A percentile compares a stretch with the other conserved stretches of the same genome.
These are phyloP conservation scores for Aspergillus sp. DNA, from an alignment of 2,329 filamentous ascomycete species.

Conservation along the genomic window DNA sequence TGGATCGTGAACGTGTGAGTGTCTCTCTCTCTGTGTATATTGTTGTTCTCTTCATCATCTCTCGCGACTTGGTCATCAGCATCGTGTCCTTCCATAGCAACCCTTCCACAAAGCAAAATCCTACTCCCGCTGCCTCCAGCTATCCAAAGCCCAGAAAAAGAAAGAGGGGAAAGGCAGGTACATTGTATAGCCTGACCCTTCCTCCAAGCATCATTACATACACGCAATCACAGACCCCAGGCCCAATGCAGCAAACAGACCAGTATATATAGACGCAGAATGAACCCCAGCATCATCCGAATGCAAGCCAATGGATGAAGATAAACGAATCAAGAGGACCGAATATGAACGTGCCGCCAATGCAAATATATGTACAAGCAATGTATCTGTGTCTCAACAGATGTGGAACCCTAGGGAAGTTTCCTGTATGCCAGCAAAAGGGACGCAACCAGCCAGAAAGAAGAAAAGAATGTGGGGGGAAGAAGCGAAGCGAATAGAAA, in stretches of 20 bases:
- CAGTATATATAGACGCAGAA: constrained; percentile 24
- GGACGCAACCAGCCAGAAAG: constrained; percentile 13
- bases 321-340: constrained; percentile 14
- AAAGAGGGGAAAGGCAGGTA: constrained; percentile 10
- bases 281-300: constrained; percentile 8
- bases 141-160: not conserved
- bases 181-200: constrained; percentile 18
- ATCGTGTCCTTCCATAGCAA: constrained; percentile 3
- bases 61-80: constrained; percentile 6
- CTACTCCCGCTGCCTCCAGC: not conserved
- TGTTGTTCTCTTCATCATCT: constrained; percentile 1
- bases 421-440: constrained; percentile 21
- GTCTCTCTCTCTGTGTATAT: not conserved
- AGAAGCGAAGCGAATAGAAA: not conserved
- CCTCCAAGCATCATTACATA: constrained; percentile 20
- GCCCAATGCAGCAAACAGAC: constrained; percentile 19
- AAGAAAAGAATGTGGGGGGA: not conserved
- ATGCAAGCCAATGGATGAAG: constrained; percentile 15
- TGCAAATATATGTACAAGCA: constrained; percentile 40
- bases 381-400: constrained; percentile 24
- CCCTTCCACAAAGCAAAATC: not conserved
- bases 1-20: not conserved
- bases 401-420: constrained; percentile 9
- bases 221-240: constrained; percentile 20
- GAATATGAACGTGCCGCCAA: constrained; percentile 26